These are phyloP conservation scores for Heterobasidion parviporum DNA, from an alignment of 1,284 basidiomycete species.

Conservation along the genomic window DNA sequence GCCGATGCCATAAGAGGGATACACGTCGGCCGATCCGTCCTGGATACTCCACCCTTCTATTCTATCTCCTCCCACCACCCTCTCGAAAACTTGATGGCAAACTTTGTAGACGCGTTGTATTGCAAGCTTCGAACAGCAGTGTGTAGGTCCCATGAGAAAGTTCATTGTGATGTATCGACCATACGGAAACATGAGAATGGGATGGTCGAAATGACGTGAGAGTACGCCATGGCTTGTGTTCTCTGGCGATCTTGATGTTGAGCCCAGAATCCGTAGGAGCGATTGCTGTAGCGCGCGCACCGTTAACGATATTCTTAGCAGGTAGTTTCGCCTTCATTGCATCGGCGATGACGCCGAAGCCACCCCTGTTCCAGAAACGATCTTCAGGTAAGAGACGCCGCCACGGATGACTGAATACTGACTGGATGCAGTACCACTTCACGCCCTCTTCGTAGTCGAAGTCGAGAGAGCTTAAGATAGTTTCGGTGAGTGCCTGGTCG, in stretches of 20 bases:
- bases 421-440: not conserved
- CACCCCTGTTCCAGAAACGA: not conserved
- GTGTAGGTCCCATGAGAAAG: conserved; percentile 14
- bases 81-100: conserved; percentile 23
- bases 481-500: not conserved
- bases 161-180: conserved; percentile 17
- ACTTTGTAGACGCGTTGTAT: conserved; percentile 22
- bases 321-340: not conserved
- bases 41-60: conserved; percentile 16
- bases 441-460: not conserved
- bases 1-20: conserved; percentile 18
- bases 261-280: not conserved
- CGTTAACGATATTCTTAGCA: not conserved
- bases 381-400: not conserved
- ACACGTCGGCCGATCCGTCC: conserved; percentile 23
- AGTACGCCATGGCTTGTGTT: conserved; percentile 6
- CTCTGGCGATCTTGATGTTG: not conserved
- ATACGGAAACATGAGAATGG: conserved; percentile 18
- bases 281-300: not conserved
- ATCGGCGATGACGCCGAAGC: not conserved
- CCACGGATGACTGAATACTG: not conserved
- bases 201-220: conserved; percentile 23
- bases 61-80: conserved; percentile 22
- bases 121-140: conserved; percentile 19
- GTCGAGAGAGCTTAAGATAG: not conserved